These are phyloP conservation scores for Fraxinus americana DNA, from an alignment of 257 asterid species.

Conservation along the genomic window DNA sequence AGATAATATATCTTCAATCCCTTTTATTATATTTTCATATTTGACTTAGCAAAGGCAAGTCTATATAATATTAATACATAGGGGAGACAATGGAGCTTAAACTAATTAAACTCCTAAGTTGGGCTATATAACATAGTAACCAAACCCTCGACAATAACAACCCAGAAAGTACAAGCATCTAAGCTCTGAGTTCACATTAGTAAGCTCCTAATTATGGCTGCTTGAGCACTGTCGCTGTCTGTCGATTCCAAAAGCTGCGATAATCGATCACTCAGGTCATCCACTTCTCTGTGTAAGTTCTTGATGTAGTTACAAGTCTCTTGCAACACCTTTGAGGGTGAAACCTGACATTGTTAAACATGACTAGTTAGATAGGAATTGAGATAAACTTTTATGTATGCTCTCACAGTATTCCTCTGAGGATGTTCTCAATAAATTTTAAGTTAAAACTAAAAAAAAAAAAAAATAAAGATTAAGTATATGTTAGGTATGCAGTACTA, in stretches of 20 bases:
- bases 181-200: slow-evolving; percentile 48
- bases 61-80: slow-evolving; percentile 29
- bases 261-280: slow-evolving; percentile 75
- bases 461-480: not conserved
- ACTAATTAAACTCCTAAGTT: slow-evolving; percentile 38
- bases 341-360: slow-evolving; percentile 44
- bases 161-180: slow-evolving; percentile 18
- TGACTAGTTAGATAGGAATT: not conserved
- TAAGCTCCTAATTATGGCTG: slow-evolving; percentile 92
- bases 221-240: slow-evolving; percentile 82
- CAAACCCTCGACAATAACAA: slow-evolving; percentile 52
- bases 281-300: slow-evolving; percentile 88
- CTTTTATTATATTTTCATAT: slow-evolving; percentile 12
- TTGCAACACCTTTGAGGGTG: slow-evolving; percentile 90
- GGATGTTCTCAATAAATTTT: too few species aligned
- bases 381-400: not conserved
- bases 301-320: slow-evolving; percentile 95
- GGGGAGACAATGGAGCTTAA: slow-evolving; percentile 26
- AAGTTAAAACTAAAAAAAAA: too few species aligned
- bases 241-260: slow-evolving; percentile 78
- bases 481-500: not conserved
- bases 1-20: not conserved
- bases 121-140: slow-evolving; percentile 51
- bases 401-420: not conserved
- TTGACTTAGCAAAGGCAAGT: slow-evolving; percentile 16